Evolutionary conservation across 495 filamentous ascomycete genomes (phyloP), one percentile per base, ranked within the genome.

Genomic region (Neurospora tetrasperma): DNA sequence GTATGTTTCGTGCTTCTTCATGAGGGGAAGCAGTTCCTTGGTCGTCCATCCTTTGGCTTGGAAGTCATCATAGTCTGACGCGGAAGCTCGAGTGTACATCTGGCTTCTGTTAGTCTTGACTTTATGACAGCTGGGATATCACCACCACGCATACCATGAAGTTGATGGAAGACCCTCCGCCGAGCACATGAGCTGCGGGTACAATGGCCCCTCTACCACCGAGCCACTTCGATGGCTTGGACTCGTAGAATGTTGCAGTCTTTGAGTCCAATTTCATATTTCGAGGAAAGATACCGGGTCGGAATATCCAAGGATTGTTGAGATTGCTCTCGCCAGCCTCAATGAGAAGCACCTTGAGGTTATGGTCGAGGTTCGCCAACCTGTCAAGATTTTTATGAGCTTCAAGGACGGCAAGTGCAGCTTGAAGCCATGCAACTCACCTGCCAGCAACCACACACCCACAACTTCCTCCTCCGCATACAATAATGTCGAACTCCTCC

Each of bases 81-180:
- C 91, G 5, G 89, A 91, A n/a, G 92, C 92, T 71, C 92, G 84
- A 48, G 92, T 94, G 83, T 94, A 95, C 92, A 94, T 95, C 90
- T 91, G 59, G 35, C 43, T 14, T n/a, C 6, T 0, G 39, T 78
- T 44, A 76, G 72, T n/a, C 42, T 7, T 20, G 71, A 3, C 18
- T 62, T 43, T 27, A 0, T 23, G 75, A 70, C 72, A 62, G 35
- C 71, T 14, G 5, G 42, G 2, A 69, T 20, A 70, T 59, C 6
- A 62, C 35, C 46, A 27, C 39, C 20, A 18, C 23, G 4, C 68
- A 70, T 40, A 90, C 89, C 89, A 94, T 90, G 78, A 94, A 93
- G 78, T 95, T 94, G 83, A 94, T 92, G 12, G 89, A 91, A 11
- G 90, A 92, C 39, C 92, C 92, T 40, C 92, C 92, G 9, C 92